These are phyloP conservation scores for Phytophthora pseudosyringae DNA, from an alignment of 352 stramenopile species.

Conservation along the genomic window DNA sequence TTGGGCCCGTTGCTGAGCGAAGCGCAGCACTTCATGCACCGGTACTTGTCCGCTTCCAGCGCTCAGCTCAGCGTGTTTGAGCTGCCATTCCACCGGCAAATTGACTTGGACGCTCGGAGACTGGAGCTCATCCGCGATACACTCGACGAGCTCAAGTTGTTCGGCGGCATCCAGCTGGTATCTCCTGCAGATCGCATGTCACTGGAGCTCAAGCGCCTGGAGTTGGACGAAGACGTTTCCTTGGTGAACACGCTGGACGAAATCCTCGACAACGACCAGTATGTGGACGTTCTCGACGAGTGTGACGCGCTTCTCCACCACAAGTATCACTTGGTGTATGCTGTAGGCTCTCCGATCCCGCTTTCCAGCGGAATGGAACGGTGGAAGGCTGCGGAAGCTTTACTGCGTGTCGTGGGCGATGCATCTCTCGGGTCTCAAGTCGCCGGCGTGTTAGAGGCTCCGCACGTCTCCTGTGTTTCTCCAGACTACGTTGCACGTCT, in stretches of 20 bases:
- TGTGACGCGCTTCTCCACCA: conserved; percentile 89
- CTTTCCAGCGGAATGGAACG: conserved; percentile 60
- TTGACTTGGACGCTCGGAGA: conserved; percentile 37
- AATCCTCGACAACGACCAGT: conserved; percentile 56
- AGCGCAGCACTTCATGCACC: conserved; percentile 71
- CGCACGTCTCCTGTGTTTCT: conserved; percentile 44
- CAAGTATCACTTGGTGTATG: conserved; percentile 91
- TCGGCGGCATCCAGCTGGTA: conserved; percentile 70
- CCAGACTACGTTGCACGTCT: conserved; percentile 44
- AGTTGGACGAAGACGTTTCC: conserved; percentile 5
- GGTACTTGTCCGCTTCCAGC: conserved; percentile 50
- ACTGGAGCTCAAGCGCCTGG: conserved; percentile 81
- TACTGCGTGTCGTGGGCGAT: conserved; percentile 40
- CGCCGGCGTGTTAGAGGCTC: conserved; percentile 42
- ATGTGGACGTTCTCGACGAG: conserved; percentile 89
- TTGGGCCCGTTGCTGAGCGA: conserved; percentile 68
- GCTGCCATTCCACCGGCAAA: conserved; percentile 74
- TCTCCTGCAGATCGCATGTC: conserved; percentile 90
- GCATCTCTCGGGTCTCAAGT: conserved; percentile 19
- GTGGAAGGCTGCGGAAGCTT: conserved; percentile 61
- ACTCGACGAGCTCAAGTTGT: conserved; percentile 43
- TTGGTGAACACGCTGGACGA: conserved; percentile 34
- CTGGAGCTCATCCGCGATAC: conserved; percentile 43
- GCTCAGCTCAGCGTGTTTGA: conserved; percentile 57
- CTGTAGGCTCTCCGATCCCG: conserved; percentile 30